Percentiles rank a stretch among this genome's conserved stretches.
Conservation (phyloP, 2,329 filamentous ascomycete genomes). For the Annulohypoxylon truncatum region DNA sequence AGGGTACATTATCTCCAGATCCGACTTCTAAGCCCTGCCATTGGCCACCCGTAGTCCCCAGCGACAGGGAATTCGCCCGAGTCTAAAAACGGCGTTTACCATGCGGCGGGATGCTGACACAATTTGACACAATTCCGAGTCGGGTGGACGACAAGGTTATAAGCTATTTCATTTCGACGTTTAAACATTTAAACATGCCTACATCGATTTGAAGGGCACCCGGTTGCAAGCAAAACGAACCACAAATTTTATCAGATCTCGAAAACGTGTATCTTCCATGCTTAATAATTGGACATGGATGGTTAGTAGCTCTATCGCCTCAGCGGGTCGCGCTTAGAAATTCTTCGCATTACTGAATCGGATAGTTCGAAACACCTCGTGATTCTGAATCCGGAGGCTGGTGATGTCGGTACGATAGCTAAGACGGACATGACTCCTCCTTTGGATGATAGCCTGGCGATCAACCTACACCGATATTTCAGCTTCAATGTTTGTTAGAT, state of each 20-base stretch:
- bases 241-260: neutral
- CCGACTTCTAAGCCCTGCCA: neutral
- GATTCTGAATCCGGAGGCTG: neutral
- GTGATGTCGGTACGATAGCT: neutral
- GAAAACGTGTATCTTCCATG: neutral
- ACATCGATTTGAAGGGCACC: too few species aligned
- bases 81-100: neutral
- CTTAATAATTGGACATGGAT: neutral
- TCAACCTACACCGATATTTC: neutral
- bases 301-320: neutral
- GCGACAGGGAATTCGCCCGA: neutral
- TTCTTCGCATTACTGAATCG: neutral
- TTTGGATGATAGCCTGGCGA: neutral
- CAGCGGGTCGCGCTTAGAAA: neutral
- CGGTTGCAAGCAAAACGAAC: neutral
- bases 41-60: neutral
- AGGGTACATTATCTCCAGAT: neutral
- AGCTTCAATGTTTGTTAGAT: neutral
- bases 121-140: neutral
- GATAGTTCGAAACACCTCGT: neutral
- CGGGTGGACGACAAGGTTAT: too few species aligned
- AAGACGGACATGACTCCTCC: neutral
- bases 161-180: neutral
- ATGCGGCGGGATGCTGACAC: neutral
- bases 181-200: neutral